A percentile compares a stretch with the other conserved stretches of the same genome.
Evolutionary conservation across 441 rosid species (phyloP).

Genomic region (Rhodomyrtus psidioides): DNA sequence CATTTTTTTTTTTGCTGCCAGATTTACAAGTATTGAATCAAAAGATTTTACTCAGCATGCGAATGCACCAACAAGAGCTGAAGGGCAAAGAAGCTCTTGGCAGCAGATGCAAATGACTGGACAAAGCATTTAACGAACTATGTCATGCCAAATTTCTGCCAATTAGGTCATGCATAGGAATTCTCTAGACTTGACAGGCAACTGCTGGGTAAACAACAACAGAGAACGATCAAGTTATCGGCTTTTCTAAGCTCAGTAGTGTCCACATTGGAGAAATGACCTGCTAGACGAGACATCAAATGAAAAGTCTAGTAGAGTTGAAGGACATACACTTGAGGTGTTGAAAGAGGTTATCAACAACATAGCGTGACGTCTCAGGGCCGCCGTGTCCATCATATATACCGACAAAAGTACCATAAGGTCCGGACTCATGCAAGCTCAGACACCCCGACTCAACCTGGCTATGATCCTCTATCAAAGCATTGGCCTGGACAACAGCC

Average conservation of each 20-base stretch:
- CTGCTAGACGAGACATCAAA: background rate
- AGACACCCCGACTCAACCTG: constrained; percentile 5
- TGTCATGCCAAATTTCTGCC: background rate
- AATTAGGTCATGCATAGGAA: background rate
- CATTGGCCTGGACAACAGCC: constrained; percentile 11
- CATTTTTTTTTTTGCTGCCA: background rate
- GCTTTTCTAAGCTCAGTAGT: background rate
- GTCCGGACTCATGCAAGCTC: background rate
- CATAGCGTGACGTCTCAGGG: constrained; percentile 2
- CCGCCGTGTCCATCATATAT: constrained; percentile 8
- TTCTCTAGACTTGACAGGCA: background rate
- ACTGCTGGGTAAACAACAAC: background rate
- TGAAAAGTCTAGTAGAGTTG: background rate
- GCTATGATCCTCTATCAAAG: constrained; percentile 7
- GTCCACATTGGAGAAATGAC: background rate
- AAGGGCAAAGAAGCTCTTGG: background rate
- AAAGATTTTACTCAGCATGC: background rate
- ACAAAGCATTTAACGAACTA: background rate
- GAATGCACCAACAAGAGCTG: background rate
- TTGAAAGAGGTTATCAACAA: constrained; percentile 2
- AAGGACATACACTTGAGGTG: constrained; percentile 2
- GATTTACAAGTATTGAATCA: background rate
- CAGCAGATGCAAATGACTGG: background rate
- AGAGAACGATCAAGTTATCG: background rate
- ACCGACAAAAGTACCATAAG: constrained; percentile 5